Evolutionary conservation across 257 asterid species (phyloP), one percentile per base, ranked within the genome.

Genomic region (Ehretia macrophylla): DNA sequence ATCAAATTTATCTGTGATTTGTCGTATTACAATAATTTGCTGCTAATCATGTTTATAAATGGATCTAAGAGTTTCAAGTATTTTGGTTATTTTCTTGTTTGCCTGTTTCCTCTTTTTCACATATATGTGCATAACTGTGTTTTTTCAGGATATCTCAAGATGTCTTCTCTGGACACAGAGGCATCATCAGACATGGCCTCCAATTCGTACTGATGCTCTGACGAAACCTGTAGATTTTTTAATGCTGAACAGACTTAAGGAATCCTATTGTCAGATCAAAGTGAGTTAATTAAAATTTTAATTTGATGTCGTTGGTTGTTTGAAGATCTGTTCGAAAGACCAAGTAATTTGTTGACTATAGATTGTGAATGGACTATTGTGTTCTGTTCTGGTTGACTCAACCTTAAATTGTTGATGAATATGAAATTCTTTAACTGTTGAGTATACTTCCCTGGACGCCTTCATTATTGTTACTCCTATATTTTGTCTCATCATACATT

Each of bases 151-250:
- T 86, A 81, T 92, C 70, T 86, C 96, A 27, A 80, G 99, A 75
- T 88, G 99, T 79, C 87, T 88, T 68, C 95, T 88, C 49, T 88
- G 99, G 99, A 92, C 99, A 55, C 99, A 92, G 74, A 82, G 96
- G 70, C 99, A 92, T 72, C 99, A 92, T 73, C 96, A 88, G 70
- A 88, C 97, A 38, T 92, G 99, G 99, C 99, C 99, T 11, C 91
- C 88, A 44, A 83, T 92, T 72, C 96, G 99, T 45, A 84, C 96
- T 27, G 97, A 92, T 81, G 78, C 94, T 76, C 78, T 88, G 63
- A 69, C 97, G 56, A 93, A 83, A 72, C 95, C 99, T 59, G 78
- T 86, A 49, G 96, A 93, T 73, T 69, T 82, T 73, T 67, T 93
- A 77, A 83, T 86, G 96, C 81, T 93, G 51, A 93, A 85, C 77